Evolutionary conservation across 1,284 basidiomycete species (phyloP), one percentile per base, ranked within the genome.

Genomic region (Coniferiporia weirii): DNA sequence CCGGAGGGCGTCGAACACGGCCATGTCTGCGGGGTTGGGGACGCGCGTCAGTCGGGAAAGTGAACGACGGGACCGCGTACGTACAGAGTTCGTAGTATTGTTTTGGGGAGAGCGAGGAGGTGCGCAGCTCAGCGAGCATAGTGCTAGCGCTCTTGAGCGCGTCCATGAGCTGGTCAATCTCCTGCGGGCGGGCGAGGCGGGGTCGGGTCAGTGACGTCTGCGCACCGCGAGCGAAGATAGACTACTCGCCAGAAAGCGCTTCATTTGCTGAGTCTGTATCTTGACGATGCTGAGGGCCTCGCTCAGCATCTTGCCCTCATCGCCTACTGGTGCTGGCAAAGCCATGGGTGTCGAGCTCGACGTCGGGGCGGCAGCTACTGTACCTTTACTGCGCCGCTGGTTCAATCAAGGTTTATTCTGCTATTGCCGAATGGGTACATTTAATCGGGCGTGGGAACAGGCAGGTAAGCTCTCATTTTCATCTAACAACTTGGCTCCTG

Each of bases 1-100:
- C n/a, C n/a, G n/a, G n/a, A n/a, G n/a, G n/a, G 92, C 91, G 71
- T 98, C 95, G 72, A 97, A 97, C 51, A 98, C 93, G 63, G 93
- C 90, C 92, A 98, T 97, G 76, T 97, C 93, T 95, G 64, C 45
- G 53, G 15, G 32, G 36, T 57, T 40, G 61, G 13, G 12, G 60
- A 8, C 57, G 64, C 52, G n/a, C 38, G 64, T 43, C 64, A 59
- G 43, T 57, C 34, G 13, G 27, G 40, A 50, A 49, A 19, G 40
- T 17, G 38, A 12, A 22, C 46, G 13, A 54, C 54, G 10, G 35
- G 12, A 13, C n/a, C 36, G 44, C 46, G 22, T 38, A 78, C 89
- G 66, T 64, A 93, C 93, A 97, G 35, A 97, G 84, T 77, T 98
- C 95, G 72, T 97, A 97, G 75, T 98, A 98, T 70, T 96, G 93